Base-by-base conservation (phyloP, 192 early-diverging fungal species). In the Backusella circina region DNA sequence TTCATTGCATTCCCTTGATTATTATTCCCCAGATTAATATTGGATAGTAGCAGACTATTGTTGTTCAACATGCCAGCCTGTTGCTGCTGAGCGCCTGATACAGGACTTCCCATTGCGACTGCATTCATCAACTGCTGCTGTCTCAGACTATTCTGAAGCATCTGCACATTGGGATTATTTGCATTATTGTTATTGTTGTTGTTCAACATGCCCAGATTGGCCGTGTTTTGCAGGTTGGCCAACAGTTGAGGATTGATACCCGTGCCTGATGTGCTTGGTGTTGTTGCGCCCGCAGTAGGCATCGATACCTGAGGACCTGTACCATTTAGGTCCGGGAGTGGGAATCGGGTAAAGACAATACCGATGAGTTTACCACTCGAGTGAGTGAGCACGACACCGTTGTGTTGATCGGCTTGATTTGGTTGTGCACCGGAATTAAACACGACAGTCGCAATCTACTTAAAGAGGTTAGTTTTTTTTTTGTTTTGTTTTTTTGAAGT, bases 31-130 rank as follows among this genome's bases (percentile, higher is more conserved):
- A 78, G 65, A 41, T 79, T 83, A 47, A 79, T 72, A 36, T 83
- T 79, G 12, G 82, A 83, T 26, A 83, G 30, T 44, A 83, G 65
- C 15, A 83, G 36, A 64, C 82, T 83, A 50, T 79, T 79, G 13
- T 67, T 39, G 67, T 83, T 83, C 9, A 83, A 31, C 37, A 71
- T 77, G 44, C 65, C 65, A 35, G 64, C 12, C 28, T 75, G 74
- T 13, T 69, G 21, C 28, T 75, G 74, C 10, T 69, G 67, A 2
- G 32, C 65, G 0, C 39, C 66, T 3, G 47, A 26, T 37, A 37
- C 54, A 64, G 47, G 31, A 21, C 71, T 51, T 28, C 75, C 70
- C 68, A 71, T 75, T 13, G 66, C 71, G 38, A 30, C 76, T 18
- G 69, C 68, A 39, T 30, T 47, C 7, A 44, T 73, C 72, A 81